phyloP scores from a whole-genome alignment of 2,329 filamentous ascomycete species.

The Volutella citrinella region DNA sequence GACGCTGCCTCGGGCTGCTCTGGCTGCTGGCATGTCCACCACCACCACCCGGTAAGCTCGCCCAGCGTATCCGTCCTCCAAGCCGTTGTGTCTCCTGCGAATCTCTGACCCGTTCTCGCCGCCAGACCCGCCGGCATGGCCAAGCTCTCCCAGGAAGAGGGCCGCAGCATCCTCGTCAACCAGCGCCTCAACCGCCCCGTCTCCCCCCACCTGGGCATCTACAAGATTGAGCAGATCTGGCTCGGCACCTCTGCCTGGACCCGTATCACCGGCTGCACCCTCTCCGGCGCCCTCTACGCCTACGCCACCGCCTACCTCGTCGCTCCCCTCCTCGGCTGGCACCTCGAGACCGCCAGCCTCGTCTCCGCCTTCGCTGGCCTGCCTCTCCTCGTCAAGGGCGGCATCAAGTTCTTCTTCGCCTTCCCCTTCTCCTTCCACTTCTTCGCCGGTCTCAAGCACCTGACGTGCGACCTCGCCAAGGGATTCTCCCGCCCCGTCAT shows the following conservation, averaged over 20 bases:
- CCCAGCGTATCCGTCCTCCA: not conserved
- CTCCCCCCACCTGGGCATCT: conserved; percentile 81
- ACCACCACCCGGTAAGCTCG: conserved; percentile 45
- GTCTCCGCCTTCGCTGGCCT: conserved; percentile 59
- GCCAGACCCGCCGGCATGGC: conserved; percentile 54
- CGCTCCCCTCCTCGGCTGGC: conserved; percentile 68
- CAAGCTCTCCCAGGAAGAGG: conserved; percentile 53
- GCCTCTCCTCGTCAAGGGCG: conserved; percentile 57
- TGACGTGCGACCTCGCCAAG: conserved; percentile 49
- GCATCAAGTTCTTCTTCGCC: conserved; percentile 51
- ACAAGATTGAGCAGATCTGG: conserved; percentile 84
- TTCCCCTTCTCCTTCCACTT: conserved; percentile 61
- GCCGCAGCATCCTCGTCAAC: conserved; percentile 65
- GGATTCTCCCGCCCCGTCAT: conserved; percentile 51
- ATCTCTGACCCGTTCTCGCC: conserved; percentile 4
- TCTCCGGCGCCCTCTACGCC: conserved; percentile 73
- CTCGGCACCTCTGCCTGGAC: conserved; percentile 69
- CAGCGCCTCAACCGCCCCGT: conserved; percentile 82
- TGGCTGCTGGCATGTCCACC: conserved; percentile 40
- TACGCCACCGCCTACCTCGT: conserved; percentile 80
- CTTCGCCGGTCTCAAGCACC: conserved; percentile 54
- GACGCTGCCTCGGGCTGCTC: conserved; percentile 44
- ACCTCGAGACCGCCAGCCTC: conserved; percentile 57
- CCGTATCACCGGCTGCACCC: conserved; percentile 75
- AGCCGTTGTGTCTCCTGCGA: not conserved